These are phyloP conservation scores for Fonsecaea pedrosoi DNA, from an alignment of 2,329 filamentous ascomycete genomes.

Conservation along the genomic window DNA sequence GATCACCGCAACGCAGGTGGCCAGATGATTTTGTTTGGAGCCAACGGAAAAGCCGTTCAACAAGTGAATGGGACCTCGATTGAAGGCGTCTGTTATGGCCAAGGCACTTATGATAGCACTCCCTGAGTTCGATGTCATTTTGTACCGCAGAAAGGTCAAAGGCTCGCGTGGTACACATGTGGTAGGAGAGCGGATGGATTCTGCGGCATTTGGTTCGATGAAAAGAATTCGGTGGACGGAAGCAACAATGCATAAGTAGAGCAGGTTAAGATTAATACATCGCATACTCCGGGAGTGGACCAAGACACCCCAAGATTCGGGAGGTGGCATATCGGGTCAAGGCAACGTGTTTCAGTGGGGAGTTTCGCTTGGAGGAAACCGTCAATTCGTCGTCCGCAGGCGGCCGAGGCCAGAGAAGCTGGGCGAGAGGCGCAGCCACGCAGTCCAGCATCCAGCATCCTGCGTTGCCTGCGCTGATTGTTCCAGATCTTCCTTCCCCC, in stretches of 20 bases:
- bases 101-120: constrained; percentile 10
- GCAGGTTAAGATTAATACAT: not conserved
- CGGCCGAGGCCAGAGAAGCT: constrained; percentile 4
- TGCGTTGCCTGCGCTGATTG: not conserved
- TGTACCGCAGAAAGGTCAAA: not conserved
- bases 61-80: constrained; percentile 12
- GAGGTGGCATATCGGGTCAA: constrained; percentile 6
- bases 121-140: not conserved
- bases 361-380: constrained; percentile 14
- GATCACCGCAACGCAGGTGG: constrained; percentile 1
- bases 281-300: not conserved
- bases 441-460: not conserved
- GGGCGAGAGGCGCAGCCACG: constrained; percentile 7
- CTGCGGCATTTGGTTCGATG: not conserved
- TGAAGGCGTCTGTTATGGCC: constrained; percentile 13
- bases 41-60: constrained; percentile 6
- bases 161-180: not conserved
- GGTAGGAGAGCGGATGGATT: not conserved
- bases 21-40: constrained; percentile 10
- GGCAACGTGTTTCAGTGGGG: constrained; percentile 16
- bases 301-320: not conserved
- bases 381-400: constrained; percentile 1
- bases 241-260: not conserved
- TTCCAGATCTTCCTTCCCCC: constrained; percentile 3
- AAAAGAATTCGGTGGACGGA: not conserved